Base-by-base conservation (phyloP, 2,329 filamentous ascomycete species). In the Ophiostoma himal-ulmi region DNA sequence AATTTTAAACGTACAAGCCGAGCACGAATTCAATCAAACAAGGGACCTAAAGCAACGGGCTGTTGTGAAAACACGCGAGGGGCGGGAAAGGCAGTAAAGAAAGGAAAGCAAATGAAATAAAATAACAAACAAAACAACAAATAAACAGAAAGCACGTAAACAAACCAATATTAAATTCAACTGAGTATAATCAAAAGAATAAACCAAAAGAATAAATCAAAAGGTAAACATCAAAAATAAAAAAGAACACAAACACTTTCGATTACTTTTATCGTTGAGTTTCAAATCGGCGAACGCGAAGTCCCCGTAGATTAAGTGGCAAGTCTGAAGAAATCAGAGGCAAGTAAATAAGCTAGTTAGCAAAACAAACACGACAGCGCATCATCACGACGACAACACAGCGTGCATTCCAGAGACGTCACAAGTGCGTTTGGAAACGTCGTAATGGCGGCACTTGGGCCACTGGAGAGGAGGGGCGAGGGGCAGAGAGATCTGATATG, bases 371-470 rank as follows among this genome's bases (percentile, higher is more conserved):
- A 66, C 6, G 10, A 39, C 30, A 65, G 36, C 17, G n/a, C 22
- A 57, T 26, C 26, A 41, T 66, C 64, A 66, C 64, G 36, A 66
- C 34, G 34, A 66, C 36, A 65, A 65, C 62, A 65, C 52, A 57
- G 64, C 64, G 17, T 39, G 20, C 64, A 66, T 66, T 41, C 64
- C 64, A 66, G 37, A 11, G 64, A 36, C 34, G 64, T 65, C 64
- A 26, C 36, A 26, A 66, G 64, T 66, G 64, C 34, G 62, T 65
- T 39, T 65, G 64, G n/a, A 44, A 44, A 41, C 64, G 37, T 39
- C 64, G 36, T 20, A 22, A 57, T 11, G 52, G 22, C 52, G 52
- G 52, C 52, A 57, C 52, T 57, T 57, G 52, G 52, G 36, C 64
- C 36, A 44, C 62, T 39, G 34, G 62, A n/a, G 62, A 57, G 52